These are phyloP conservation scores for Apiotrichum sp. DNA, from an alignment of 1,284 basidiomycete genomes.

Conservation along the genomic window DNA sequence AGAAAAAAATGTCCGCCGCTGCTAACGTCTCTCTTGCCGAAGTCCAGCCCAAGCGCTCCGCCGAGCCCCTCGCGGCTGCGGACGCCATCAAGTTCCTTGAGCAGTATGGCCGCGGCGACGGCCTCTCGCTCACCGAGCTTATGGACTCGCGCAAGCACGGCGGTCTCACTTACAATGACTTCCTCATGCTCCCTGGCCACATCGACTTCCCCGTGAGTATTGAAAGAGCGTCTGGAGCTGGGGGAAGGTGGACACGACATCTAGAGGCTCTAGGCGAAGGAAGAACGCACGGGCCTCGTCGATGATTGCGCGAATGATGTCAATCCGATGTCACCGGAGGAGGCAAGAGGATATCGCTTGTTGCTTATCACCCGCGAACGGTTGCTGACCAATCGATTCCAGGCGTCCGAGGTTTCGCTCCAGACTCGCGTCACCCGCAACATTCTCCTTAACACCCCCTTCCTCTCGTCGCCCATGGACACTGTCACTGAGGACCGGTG, in stretches of 20 bases:
- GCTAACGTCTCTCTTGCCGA: conserved; percentile 11
- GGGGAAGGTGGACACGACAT: background rate
- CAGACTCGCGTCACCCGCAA: conserved; percentile 86
- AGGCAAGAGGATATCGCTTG: background rate
- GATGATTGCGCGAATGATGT: too few species aligned
- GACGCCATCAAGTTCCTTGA: conserved; percentile 66
- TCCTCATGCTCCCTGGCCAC: conserved; percentile 88
- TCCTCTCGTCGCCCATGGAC: conserved; percentile 98
- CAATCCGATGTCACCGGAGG: background rate
- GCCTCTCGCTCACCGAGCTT: conserved; percentile 76
- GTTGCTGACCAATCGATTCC: conserved; percentile 9
- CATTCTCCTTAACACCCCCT: conserved; percentile 88
- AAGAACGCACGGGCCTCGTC: too few species aligned
- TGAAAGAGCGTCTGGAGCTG: background rate
- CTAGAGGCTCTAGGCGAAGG: too few species aligned
- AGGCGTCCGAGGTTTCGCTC: conserved; percentile 61
- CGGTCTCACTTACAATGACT: conserved; percentile 95
- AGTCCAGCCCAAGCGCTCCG: conserved; percentile 17
- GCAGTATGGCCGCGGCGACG: conserved; percentile 72
- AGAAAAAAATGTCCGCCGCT: conserved; percentile 9
- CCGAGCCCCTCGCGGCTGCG: conserved; percentile 24
- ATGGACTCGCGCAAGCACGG: conserved; percentile 86
- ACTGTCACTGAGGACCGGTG: conserved; percentile 88
- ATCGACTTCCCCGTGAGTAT: conserved; percentile 80
- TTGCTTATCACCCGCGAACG: too few species aligned